phyloP scores from a whole-genome alignment of 495 filamentous ascomycete species.

The Aspergillus nanangensis region DNA sequence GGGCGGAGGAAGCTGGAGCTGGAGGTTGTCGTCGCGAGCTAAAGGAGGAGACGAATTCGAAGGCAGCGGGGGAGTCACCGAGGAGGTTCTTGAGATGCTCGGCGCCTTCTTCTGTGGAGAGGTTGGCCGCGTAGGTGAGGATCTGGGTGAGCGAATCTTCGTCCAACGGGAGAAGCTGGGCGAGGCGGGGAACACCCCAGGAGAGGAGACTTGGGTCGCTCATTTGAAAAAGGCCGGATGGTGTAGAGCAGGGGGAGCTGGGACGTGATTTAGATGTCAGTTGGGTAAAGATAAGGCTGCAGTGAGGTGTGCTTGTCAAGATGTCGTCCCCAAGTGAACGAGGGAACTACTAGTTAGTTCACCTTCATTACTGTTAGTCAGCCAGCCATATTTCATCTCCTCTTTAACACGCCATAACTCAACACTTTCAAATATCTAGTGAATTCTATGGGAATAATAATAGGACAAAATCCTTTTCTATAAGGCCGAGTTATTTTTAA shows the following conservation, averaged over 20 bases:
- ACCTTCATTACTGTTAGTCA: too few relatives aligned
- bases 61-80: slow-evolving; percentile 74
- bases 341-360: too few relatives aligned
- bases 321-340: too few relatives aligned
- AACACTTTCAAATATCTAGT: too few relatives aligned
- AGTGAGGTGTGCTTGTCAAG: too few relatives aligned
- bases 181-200: slow-evolving; percentile 66
- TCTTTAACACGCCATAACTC: too few relatives aligned
- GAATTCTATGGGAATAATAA: too few relatives aligned
- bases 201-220: slow-evolving; percentile 19
- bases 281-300: too few relatives aligned
- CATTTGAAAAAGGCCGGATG: too few relatives aligned
- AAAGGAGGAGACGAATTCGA: slow-evolving; percentile 92
- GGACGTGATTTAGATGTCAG: neutral
- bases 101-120: slow-evolving; percentile 68
- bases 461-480: too few relatives aligned
- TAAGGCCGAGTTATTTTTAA: too few relatives aligned
- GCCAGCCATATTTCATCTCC: too few relatives aligned
- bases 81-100: slow-evolving; percentile 85
- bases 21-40: slow-evolving; percentile 63
- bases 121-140: slow-evolving; percentile 68
- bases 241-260: neutral
- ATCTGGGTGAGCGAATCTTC: slow-evolving; percentile 78
- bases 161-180: slow-evolving; percentile 75
- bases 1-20: slow-evolving; percentile 12